Base-by-base conservation (phyloP, 352 stramenopile species). In the Phytophthora megakarya region DNA sequence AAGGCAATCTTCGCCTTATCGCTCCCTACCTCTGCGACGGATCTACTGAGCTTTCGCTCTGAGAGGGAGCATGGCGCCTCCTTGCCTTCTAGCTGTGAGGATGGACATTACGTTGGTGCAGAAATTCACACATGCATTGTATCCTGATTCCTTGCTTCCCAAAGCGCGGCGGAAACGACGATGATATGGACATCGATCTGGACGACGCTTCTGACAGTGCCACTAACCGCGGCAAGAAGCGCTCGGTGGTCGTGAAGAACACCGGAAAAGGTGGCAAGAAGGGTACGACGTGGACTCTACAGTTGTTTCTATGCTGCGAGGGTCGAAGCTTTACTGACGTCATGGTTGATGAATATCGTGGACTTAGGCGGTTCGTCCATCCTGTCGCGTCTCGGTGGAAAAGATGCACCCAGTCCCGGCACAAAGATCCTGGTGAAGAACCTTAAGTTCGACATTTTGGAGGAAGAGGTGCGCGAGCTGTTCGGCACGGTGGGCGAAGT, bases 391-490 rank as follows among this genome's bases (percentile, higher is more conserved):
- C 75, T 93, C 23, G 82, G 82, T 12, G 70, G 78, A 55, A 86
- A 80, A 61, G 66, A 75, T 23, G 48, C 74, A 5, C 49, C 58
- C 23, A 78, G 51, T 44, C 47, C 59, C 8, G 84, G 79, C 62
- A 88, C 80, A 28, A 92, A 90, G 65, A 90, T 93, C 38, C 57
- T 93, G 32, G 84, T 93, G 52, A 88, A 89, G 65, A 93, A 93
- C 70, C 76, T 93, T 12, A 92, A 92, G 64, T 92, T 86, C 45
- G 84, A 93, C 61, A 90, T 93, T 22, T 58, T 93, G 22, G 84
- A 93, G 60, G 84, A 93, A 58, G 84, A 93, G 52, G 76, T 93
- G 19, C 79, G 82, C 32, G 84, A 92, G 73, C 78, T 93, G 30
- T 93, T 93, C 50, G 72, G 70, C 42, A 93, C 81, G 50, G 82